Conservation (phyloP, 1,139 yeast species). For the Diutina neorugosa region DNA sequence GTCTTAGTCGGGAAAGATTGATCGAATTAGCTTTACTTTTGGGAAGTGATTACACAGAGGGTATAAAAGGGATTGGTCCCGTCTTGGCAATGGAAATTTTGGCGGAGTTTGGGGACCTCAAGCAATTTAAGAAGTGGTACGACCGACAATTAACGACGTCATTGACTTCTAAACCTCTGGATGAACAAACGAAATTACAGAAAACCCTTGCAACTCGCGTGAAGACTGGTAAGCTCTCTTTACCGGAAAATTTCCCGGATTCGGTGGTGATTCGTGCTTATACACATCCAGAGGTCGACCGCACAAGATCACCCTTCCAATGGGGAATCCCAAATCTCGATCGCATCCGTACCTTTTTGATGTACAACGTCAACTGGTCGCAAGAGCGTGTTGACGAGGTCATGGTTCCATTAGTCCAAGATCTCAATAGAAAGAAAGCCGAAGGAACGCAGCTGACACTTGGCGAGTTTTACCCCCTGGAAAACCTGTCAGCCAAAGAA, state of each 20-base stretch:
- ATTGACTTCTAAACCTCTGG: background rate
- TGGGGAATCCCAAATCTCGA: slow-evolving; percentile 93
- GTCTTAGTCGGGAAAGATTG: slow-evolving; percentile 48
- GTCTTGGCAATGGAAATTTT: slow-evolving; percentile 87
- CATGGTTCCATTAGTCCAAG: slow-evolving; percentile 77
- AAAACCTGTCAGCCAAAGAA: slow-evolving; percentile 24
- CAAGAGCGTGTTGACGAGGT: slow-evolving; percentile 70
- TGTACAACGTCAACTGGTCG: slow-evolving; percentile 72
- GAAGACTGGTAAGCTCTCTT: slow-evolving; percentile 45
- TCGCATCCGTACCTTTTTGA: slow-evolving; percentile 56
- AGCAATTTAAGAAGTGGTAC: slow-evolving; percentile 24
- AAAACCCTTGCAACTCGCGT: slow-evolving; percentile 45
- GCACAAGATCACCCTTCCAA: slow-evolving; percentile 59
- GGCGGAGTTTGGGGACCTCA: slow-evolving; percentile 59
- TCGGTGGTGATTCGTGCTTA: slow-evolving; percentile 62
- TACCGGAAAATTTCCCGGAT: slow-evolving; percentile 65
- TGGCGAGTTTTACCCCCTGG: slow-evolving; percentile 48
- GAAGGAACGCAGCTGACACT: slow-evolving; percentile 46
- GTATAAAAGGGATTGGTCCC: slow-evolving; percentile 85
- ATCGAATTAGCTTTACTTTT: slow-evolving; percentile 71
- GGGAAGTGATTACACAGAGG: slow-evolving; percentile 93
- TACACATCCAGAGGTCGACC: slow-evolving; percentile 68
- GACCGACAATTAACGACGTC: background rate
- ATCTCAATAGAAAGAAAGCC: slow-evolving; percentile 49
- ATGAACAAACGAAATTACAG: slow-evolving; percentile 12